Evolutionary conservation across 306 rosid species (phyloP), one percentile per base, ranked within the genome.

Genomic region (Hippophae tibetana): DNA sequence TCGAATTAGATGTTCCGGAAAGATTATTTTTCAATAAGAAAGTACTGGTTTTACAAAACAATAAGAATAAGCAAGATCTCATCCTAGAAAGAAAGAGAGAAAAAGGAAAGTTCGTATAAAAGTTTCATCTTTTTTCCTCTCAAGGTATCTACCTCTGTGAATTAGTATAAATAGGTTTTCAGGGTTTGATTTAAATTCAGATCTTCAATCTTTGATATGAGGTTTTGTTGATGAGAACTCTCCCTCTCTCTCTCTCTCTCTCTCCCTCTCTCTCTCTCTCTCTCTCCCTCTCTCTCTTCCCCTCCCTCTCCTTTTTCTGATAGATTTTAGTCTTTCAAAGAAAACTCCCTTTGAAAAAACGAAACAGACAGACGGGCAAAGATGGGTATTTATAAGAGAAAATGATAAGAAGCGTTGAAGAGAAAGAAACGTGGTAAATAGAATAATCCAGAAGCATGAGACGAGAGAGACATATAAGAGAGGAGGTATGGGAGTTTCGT

Each of bases 381-480:
- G 40, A 8, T 26, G 59, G 61, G 69, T 27, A 52, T 63, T 52
- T 52, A 52, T 52, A 63, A 10, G 14, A 13, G 7, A 25, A 13
- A 51, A 25, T 8, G 18, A 9, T 11, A 7, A 14, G 55, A 14
- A 14, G 13, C 5, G 50, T 11, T 11, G 25, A 13, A 51, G 55
- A 7, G 27, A 6, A 13, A 54, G 58, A 44, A 42, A 6, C 57
- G 41, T 42, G 58, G 52, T 12, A 52, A 43, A 11, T 7, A 42
- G 68, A 63, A 63, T 42, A 52, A 52, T 63, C 67, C 58, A 43
- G 67, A 25, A 52, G 13, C 10, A 2, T 9, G 18, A 8, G 14
- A 23, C 2, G 7, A 5, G 27, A 13, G 26, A 5, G 26, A 58
- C 49, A 13, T 47, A 8, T 11, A 7, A 26, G 54, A 51, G 54